Evolutionary conservation across 2,329 filamentous ascomycete species (phyloP), one percentile per base, ranked within the genome.

Genomic region (Penicillium digitatum): DNA sequence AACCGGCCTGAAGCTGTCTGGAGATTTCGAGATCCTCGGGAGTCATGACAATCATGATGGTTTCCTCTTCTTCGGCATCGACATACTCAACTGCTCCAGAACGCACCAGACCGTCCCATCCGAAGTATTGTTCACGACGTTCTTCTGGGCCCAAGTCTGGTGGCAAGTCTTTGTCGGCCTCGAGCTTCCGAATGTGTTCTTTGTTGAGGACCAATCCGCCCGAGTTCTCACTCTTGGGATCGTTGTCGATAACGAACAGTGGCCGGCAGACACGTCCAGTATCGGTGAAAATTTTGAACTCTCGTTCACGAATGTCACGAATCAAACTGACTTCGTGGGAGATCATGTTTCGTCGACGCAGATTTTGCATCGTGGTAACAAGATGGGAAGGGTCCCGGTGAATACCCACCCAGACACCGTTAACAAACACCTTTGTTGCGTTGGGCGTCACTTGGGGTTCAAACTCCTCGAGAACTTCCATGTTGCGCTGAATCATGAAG

Each of bases 211-310:
- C 85, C 38, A 99, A 79, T 27, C 85, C 85, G 50, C 90, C 92
- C 69, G 86, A 83, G 58, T 90, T 90, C 6, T 82, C 76, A 60
- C 89, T 89, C 54, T 87, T 86, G 10, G 79, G 78, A 53, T 95
- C 87, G 67, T 93, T 94, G 65, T 97, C 90, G 35, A 99, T 88
- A 11, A 95, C 92, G 71, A 95, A 97, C 5, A 97, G 79, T 0
- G 94, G 94, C 61, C 94, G 85, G 80, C 94, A 95, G 52, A 99
- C 92, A 73, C 94, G 87, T 27, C 94, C 94, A 39, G 93, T 93
- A 73, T 99, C 94, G 3, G 93, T 97, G 73, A 97, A 96, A 65
- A 99, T 93, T 76, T 95, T 95, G 82, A 99, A 96, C 73, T 99
- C 94, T 65, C 93, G 86, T 67, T 99, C 94, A 73, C 95, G 87